Evolutionary conservation across 139 green algal species (phyloP), one percentile per base, ranked within the genome.

Genomic region (Edaphochlamys debaryana): DNA sequence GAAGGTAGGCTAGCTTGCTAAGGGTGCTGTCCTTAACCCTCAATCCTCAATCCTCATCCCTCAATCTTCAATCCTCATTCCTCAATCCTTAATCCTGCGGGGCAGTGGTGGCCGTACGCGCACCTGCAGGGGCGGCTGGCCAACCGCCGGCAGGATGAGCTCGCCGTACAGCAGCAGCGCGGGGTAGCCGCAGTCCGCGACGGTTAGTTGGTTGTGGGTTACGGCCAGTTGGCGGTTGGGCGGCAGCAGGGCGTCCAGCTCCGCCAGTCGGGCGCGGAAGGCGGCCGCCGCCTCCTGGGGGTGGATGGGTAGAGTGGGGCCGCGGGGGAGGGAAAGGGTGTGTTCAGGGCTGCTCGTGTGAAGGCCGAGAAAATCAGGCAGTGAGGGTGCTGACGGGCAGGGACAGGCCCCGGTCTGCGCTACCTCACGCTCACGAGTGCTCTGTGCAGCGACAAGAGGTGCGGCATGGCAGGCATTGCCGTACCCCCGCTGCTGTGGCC

Each of bases 141-240:
- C 85, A 38, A 85, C 22, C 38, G 54, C 85, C 36, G 85, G 70
- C 52, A 84, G 78, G 1, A 88, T 67, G 22, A 86, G n/a, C 38
- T 88, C 78, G 37, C 78, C 78, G 69, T 88, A 88, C 34, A 79
- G 41, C 23, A 88, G 27, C 70, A 86, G 72, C 8, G 62, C 85
- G 6, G 85, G 85, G 64, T 88, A 88, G 50, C 69, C 78, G 38
- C 69, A 82, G 41, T 88, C 85, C 29, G 70, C 85, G 4, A 88
- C 52, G 22, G 50, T 79, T 13, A 88, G 48, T 11, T 69, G 36
- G 23, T 54, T n/a, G 40, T 67, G 17, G 9, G 48, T 36, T 27
- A 63, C 5, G 15, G 40, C 54, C 30, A 60, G 30, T 1, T n/a
- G 22, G 4, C 50, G 41, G 13, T 34, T n/a, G n/a, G 54, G 56